Conservation (phyloP, 176 grass and related monocot species). For the Carex cristatella region DNA sequence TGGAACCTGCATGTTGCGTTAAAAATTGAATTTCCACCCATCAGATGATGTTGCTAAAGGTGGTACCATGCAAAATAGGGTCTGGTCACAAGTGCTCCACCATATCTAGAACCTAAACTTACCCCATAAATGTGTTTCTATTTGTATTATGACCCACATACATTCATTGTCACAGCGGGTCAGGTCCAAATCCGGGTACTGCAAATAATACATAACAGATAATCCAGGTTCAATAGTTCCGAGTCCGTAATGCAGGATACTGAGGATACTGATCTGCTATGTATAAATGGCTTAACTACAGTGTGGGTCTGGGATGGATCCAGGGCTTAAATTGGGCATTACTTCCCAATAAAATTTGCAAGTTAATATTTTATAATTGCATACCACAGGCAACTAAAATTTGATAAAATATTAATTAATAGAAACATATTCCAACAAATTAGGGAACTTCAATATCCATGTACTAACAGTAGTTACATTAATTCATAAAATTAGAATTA, state of each 20-base stretch:
- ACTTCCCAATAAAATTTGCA: not conserved
- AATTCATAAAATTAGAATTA: not conserved
- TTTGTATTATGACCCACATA: not conserved
- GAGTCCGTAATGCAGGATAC: not conserved
- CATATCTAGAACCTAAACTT: not conserved
- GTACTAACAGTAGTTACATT: not conserved
- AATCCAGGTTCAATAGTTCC: not conserved
- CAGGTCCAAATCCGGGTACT: not conserved
- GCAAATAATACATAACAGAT: not conserved
- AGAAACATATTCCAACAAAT: not conserved
- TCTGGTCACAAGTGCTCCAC: not conserved
- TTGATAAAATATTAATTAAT: not conserved
- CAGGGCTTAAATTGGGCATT: not conserved
- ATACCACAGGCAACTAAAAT: not conserved
- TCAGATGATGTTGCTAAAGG: not conserved
- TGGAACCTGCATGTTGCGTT: conserved; percentile 53
- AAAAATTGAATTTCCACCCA: not conserved
- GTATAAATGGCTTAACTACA: not conserved
- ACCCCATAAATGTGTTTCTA: not conserved
- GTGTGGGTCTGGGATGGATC: not conserved
- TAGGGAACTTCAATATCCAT: not conserved
- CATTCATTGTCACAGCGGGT: not conserved
- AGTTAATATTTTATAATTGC: not conserved
- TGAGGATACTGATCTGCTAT: not conserved
- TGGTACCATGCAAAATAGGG: not conserved